Percentiles rank a stretch among this genome's conserved stretches.
These are phyloP conservation scores for Coemansia sp. DNA, from an alignment of 192 early-diverging fungal genomes.

Conservation along the genomic window DNA sequence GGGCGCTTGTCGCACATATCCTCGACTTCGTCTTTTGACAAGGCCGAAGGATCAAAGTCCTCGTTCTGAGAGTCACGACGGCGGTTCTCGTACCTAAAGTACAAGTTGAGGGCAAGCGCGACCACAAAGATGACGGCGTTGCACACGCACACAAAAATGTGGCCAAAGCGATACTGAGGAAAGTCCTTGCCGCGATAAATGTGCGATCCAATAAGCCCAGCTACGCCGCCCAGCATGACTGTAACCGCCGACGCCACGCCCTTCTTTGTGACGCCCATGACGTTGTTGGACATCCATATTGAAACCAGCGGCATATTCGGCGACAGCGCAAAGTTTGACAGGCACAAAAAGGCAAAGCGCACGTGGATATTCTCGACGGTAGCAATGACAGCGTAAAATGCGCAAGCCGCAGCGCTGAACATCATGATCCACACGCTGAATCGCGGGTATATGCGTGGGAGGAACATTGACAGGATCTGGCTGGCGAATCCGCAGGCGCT, in stretches of 20 bases:
- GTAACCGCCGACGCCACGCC: constrained; percentile 53
- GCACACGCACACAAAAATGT: constrained; percentile 40
- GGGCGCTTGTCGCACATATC: constrained; percentile 37
- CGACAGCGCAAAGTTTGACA: constrained; percentile 50
- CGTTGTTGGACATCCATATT: constrained; percentile 62
- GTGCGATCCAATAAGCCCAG: constrained; percentile 59
- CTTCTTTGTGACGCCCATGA: constrained; percentile 59
- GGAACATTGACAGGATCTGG: constrained; percentile 38
- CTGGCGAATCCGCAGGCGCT: constrained; percentile 47
- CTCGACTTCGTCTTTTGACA: constrained; percentile 27
- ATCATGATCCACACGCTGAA: constrained; percentile 51
- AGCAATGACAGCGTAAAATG: constrained; percentile 54
- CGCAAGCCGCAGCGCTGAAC: constrained; percentile 54
- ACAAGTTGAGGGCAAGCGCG: constrained; percentile 26
- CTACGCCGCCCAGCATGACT: constrained; percentile 56
- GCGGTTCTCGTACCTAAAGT: constrained; percentile 42
- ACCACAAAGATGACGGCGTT: constrained; percentile 39
- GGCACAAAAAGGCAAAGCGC: constrained; percentile 36
- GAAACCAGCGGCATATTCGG: constrained; percentile 50
- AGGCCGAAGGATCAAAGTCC: constrained; percentile 16
- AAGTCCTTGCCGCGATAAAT: constrained; percentile 57
- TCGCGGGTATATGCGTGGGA: constrained; percentile 26
- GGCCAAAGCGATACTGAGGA: constrained; percentile 56
- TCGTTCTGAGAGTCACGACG: constrained; percentile 23
- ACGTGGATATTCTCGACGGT: constrained; percentile 27